Evolutionary conservation across 1,284 basidiomycete genomes (phyloP).

Genomic region (Naganishia cerealis): DNA sequence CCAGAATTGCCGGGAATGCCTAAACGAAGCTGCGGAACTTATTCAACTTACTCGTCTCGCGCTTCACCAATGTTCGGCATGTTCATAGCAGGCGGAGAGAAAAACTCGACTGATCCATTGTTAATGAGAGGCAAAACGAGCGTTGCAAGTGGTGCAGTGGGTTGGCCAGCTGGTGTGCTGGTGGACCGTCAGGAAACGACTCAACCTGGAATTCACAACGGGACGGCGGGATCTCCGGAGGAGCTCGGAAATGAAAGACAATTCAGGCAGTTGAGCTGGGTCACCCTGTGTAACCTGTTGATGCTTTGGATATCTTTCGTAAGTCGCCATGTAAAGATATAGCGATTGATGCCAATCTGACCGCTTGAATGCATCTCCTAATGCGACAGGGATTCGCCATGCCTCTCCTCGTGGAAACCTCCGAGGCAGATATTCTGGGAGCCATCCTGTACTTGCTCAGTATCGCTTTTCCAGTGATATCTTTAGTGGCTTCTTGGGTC

Average conservation of each 20-base stretch:
- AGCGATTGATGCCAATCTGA: no score
- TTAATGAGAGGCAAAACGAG: conserved; percentile 16
- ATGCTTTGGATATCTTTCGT: conserved; percentile 22
- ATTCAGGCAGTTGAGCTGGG: neutral
- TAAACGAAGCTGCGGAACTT: neutral
- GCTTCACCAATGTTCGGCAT: conserved; percentile 21
- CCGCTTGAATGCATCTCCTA: neutral
- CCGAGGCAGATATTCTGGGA: neutral
- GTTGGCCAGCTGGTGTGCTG: neutral
- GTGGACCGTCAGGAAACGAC: neutral
- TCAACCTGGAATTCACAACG: neutral
- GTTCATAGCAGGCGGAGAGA: neutral
- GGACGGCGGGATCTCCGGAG: neutral
- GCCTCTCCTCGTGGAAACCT: conserved; percentile 9
- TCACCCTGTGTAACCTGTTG: neutral
- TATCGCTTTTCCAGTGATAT: conserved; percentile 19
- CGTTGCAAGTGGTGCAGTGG: neutral
- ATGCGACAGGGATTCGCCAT: conserved; percentile 10
- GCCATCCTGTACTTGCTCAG: conserved; percentile 13
- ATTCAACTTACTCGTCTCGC: conserved; percentile 23
- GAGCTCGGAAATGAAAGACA: neutral
- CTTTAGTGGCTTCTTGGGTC: conserved; percentile 3
- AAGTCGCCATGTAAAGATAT: neutral
- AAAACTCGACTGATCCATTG: conserved; percentile 34
- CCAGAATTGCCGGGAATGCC: conserved; percentile 5